These are phyloP conservation scores for Exophiala viscosa DNA, from an alignment of 2,329 filamentous ascomycete species.

Conservation along the genomic window DNA sequence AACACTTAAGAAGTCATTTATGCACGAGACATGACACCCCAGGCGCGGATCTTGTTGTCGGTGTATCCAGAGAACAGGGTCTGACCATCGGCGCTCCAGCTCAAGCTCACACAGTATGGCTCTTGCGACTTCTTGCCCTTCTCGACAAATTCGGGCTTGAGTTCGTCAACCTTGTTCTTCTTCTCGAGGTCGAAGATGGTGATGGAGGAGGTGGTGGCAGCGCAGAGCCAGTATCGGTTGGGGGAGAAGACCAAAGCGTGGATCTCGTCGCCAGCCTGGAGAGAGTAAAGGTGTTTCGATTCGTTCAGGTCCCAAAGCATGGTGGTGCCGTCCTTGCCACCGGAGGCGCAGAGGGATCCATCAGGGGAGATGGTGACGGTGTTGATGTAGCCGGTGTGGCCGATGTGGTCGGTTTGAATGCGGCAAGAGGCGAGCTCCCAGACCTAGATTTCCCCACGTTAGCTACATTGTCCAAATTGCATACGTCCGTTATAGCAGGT, in stretches of 20 bases:
- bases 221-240: conserved; percentile 99
- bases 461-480: conserved; percentile 21
- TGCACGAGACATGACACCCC: conserved; percentile 95
- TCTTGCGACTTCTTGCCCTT: conserved; percentile 99
- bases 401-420: conserved; percentile 99
- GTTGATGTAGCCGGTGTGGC: conserved; percentile 99
- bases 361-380: conserved; percentile 99
- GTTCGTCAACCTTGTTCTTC: conserved; percentile 84
- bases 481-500: conserved; percentile 8
- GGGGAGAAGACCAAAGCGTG: conserved; percentile 99
- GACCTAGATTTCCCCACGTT: conserved; percentile 59
- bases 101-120: conserved; percentile 95
- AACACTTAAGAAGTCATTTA: conserved; percentile 46
- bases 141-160: conserved; percentile 95
- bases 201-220: conserved; percentile 93
- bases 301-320: conserved; percentile 99
- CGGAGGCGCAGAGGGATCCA: conserved; percentile 96
- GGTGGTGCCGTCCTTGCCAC: conserved; percentile 99
- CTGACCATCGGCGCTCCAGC: conserved; percentile 97
- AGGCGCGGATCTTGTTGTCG: conserved; percentile 97
- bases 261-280: conserved; percentile 99
- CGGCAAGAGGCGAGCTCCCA: conserved; percentile 99
- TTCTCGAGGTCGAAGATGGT: conserved; percentile 99
- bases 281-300: conserved; percentile 99
- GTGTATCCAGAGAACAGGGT: conserved; percentile 99